A percentile compares a stretch with the other conserved stretches of the same genome.
phyloP scores from a whole-genome alignment of 352 stramenopile species.

The Phytophthora vignae region DNA sequence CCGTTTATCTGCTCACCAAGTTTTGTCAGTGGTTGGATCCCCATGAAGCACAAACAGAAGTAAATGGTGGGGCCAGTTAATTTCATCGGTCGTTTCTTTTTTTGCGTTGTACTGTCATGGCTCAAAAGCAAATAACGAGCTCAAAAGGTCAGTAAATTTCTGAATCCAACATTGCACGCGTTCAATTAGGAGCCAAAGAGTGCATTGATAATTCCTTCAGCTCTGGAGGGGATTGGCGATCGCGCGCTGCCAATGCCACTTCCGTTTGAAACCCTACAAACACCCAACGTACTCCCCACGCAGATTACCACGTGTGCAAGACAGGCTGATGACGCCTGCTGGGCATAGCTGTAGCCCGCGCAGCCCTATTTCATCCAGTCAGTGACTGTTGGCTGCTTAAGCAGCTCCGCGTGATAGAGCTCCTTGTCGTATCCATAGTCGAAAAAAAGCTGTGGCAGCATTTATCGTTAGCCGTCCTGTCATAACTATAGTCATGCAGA shows the following conservation, averaged over 20 bases:
- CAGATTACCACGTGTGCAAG: neutral
- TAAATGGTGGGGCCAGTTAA: neutral
- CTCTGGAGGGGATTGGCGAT: neutral
- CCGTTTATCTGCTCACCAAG: neutral
- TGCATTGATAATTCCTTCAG: neutral
- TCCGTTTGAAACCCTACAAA: neutral
- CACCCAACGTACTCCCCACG: neutral
- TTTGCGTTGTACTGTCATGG: neutral
- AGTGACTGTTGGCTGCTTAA: constrained; percentile 68
- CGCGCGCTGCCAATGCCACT: neutral
- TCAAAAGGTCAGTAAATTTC: constrained; percentile 3
- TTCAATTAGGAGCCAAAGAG: neutral
- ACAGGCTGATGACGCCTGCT: neutral
- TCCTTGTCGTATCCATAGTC: constrained; percentile 87
- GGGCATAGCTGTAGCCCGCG: neutral
- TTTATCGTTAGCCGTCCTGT: neutral
- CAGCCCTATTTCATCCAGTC: constrained; percentile 66
- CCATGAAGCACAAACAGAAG: neutral
- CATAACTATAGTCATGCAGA: neutral
- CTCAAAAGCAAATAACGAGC: neutral
- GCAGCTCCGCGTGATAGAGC: constrained; percentile 62
- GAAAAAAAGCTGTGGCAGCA: constrained; percentile 78
- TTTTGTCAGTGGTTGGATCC: neutral
- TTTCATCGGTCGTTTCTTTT: neutral
- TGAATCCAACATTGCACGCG: neutral